phyloP scores from a whole-genome alignment of 2,329 filamentous ascomycete genomes.

The Lecanicillium sp. region DNA sequence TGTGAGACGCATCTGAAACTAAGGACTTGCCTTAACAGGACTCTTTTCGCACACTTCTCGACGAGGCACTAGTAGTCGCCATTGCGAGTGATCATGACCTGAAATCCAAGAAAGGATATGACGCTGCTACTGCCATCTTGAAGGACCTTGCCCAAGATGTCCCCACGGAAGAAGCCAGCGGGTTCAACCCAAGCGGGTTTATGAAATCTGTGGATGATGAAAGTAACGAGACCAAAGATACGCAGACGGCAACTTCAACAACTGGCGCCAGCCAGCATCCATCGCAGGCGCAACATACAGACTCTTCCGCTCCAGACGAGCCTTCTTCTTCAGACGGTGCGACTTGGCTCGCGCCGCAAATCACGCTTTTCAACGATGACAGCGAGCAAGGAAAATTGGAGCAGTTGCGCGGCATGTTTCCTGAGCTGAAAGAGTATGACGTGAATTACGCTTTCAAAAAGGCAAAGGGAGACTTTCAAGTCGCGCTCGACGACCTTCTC shows the following conservation, averaged over 20 bases:
- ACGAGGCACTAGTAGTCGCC: conserved; percentile 68
- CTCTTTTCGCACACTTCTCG: conserved; percentile 66
- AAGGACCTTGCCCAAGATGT: conserved; percentile 59
- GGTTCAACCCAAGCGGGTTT: conserved; percentile 71
- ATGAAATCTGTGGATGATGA: conserved; percentile 31
- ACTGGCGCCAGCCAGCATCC: conserved; percentile 19
- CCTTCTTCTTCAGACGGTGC: conserved; percentile 16
- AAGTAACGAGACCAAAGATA: conserved; percentile 15
- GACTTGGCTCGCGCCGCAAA: conserved; percentile 15
- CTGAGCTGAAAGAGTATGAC: conserved; percentile 55
- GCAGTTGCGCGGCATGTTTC: conserved; percentile 63
- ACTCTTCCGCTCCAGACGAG: conserved; percentile 18
- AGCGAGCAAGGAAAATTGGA: conserved; percentile 54
- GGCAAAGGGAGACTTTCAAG: conserved; percentile 55
- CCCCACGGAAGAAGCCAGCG: conserved; percentile 57
- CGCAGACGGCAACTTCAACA: conserved; percentile 16
- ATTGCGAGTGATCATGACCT: conserved; percentile 70
- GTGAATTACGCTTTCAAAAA: conserved; percentile 61
- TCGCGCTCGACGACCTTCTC: conserved; percentile 71
- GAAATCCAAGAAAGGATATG: conserved; percentile 37
- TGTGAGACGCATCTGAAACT: no score
- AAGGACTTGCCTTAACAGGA: conserved; percentile 35
- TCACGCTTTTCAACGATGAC: conserved; percentile 27
- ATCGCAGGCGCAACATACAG: conserved; percentile 20
- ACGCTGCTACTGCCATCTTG: conserved; percentile 50